Evolutionary conservation across 2,329 filamentous ascomycete genomes (phyloP).

Genomic region (Microsporum audouinii): DNA sequence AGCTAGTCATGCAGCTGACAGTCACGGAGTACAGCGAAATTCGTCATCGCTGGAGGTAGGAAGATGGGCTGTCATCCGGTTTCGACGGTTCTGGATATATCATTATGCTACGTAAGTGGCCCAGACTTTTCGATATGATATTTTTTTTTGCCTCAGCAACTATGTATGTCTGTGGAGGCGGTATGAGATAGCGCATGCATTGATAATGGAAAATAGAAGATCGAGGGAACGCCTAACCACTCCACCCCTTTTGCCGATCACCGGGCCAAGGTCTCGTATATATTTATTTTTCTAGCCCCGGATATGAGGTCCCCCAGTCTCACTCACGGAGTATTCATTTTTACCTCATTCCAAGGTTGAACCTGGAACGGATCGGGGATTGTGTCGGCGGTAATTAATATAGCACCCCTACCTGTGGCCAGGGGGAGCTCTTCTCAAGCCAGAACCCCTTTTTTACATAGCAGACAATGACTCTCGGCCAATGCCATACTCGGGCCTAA

Average conservation of each 20-base stretch:
- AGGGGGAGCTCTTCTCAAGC: neutral
- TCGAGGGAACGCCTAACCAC: neutral
- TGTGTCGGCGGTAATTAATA: neutral
- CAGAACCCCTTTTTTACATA: neutral
- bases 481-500: neutral
- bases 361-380: neutral
- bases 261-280: neutral
- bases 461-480: neutral
- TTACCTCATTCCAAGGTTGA: neutral
- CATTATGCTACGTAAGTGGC: neutral
- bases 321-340: neutral
- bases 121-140: neutral
- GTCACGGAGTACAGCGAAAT: neutral
- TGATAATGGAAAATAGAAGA: neutral
- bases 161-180: neutral
- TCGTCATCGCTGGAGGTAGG: neutral
- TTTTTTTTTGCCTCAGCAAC: neutral
- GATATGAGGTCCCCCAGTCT: neutral
- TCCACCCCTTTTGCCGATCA: slow-evolving; percentile 3
- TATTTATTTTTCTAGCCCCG: neutral
- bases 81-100: neutral
- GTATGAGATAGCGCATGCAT: neutral
- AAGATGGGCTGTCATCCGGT: neutral
- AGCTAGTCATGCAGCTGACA: neutral
- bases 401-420: neutral